Evolutionary conservation across 2,329 filamentous ascomycete species (phyloP).

Genomic region (Didymella lethalis): DNA sequence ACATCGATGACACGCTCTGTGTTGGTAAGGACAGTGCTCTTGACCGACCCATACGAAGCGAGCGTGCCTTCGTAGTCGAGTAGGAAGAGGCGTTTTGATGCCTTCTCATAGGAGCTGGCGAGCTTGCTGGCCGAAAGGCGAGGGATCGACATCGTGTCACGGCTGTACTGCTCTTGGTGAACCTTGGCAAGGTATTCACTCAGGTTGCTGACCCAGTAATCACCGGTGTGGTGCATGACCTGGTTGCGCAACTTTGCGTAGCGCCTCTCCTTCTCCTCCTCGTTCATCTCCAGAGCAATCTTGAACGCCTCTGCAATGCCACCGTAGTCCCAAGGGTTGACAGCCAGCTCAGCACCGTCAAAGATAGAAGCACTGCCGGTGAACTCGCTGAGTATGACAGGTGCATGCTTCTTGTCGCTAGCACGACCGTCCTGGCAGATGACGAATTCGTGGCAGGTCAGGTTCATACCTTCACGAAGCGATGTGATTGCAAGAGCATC

Average conservation of each 20-base stretch:
- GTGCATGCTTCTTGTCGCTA: slow-evolving; percentile 79
- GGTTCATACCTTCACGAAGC: slow-evolving; percentile 95
- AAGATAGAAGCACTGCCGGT: slow-evolving; percentile 91
- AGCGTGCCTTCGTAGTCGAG: slow-evolving; percentile 94
- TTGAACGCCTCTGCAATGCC: slow-evolving; percentile 88
- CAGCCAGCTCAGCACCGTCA: slow-evolving; percentile 77
- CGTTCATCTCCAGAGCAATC: slow-evolving; percentile 79
- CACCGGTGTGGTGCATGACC: slow-evolving; percentile 82
- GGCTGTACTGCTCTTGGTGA: slow-evolving; percentile 83
- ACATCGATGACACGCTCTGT: slow-evolving; percentile 85
- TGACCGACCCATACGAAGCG: slow-evolving; percentile 84
- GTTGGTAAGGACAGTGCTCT: slow-evolving; percentile 83
- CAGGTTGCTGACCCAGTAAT: slow-evolving; percentile 84
- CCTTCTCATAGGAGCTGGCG: slow-evolving; percentile 69
- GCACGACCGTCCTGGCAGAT: slow-evolving; percentile 87
- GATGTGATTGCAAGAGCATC: slow-evolving; percentile 95
- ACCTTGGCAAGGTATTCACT: slow-evolving; percentile 74
- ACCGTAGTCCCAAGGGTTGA: slow-evolving; percentile 96
- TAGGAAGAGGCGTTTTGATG: slow-evolving; percentile 79
- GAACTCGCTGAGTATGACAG: slow-evolving; percentile 92
- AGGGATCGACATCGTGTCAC: slow-evolving; percentile 85
- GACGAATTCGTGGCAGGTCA: slow-evolving; percentile 93
- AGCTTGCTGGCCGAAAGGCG: slow-evolving; percentile 76
- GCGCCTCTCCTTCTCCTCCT: slow-evolving; percentile 74
- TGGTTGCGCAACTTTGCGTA: slow-evolving; percentile 78